Percentiles rank a stretch among this genome's conserved stretches.
These are phyloP conservation scores for Lepiota venenata DNA, from an alignment of 768 basidiomycete genomes.

Conservation along the genomic window DNA sequence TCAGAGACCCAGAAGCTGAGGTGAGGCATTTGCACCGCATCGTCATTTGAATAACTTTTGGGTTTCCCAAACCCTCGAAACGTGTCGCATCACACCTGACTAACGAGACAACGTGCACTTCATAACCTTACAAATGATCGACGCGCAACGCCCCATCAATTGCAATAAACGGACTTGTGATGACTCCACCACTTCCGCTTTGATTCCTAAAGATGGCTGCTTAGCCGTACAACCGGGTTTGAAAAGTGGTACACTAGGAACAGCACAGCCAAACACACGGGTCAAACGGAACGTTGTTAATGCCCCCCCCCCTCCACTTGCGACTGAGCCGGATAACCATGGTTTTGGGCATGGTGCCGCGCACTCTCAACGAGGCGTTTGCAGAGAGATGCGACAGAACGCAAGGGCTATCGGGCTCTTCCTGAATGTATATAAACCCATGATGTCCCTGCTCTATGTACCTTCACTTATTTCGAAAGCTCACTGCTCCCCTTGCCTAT, in stretches of 20 bases:
- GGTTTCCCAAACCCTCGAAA: conserved; percentile 13
- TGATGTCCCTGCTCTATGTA: background rate
- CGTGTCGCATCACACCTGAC: conserved; percentile 12
- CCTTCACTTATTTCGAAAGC: background rate
- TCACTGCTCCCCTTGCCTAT: background rate
- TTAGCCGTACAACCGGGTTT: background rate
- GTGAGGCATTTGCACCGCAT: background rate
- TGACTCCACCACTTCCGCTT: conserved; percentile 7
- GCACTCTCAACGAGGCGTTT: conserved; percentile 10
- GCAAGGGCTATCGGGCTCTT: background rate
- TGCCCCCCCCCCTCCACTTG: background rate
- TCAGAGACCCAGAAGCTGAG: background rate
- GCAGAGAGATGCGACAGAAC: background rate
- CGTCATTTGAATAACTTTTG: background rate
- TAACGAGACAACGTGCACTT: conserved; percentile 14
- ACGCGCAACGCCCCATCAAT: no score
- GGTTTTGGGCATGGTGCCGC: background rate
- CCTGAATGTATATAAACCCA: background rate
- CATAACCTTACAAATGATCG: background rate
- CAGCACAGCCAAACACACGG: background rate
- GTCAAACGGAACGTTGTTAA: no score
- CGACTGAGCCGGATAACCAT: background rate
- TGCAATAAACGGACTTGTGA: background rate
- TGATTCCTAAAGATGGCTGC: background rate
- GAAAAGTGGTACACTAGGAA: background rate